These are phyloP conservation scores for Wickerhamomyces mucosus DNA, from an alignment of 805 yeast genomes.

Conservation along the genomic window DNA sequence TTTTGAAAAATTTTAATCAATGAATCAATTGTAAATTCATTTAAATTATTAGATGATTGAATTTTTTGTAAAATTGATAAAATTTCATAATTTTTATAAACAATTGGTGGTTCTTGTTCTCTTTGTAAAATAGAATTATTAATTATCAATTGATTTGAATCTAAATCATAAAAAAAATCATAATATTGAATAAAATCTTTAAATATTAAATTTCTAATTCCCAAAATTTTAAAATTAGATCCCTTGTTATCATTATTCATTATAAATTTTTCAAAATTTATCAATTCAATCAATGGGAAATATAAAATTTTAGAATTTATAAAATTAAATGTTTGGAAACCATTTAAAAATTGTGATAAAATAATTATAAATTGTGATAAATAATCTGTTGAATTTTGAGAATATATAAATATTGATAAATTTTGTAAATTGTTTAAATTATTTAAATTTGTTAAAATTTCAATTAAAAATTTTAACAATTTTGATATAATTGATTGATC, in stretches of 20 bases:
- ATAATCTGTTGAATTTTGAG: constrained; percentile 29
- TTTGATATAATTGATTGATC: too few relatives aligned
- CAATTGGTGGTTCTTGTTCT: too few relatives aligned
- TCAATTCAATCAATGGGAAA: constrained; percentile 55
- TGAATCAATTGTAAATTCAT: too few relatives aligned
- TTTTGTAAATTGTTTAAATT: too few relatives aligned
- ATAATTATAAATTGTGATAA: constrained; percentile 33
- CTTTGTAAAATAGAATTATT: too few relatives aligned
- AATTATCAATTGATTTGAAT: constrained; percentile 33
- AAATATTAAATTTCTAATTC: constrained; percentile 61
- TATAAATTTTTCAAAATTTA: constrained; percentile 40
- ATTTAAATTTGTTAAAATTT: constrained; percentile 25
- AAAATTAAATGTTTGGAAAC: constrained; percentile 31
- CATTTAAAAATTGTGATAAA: constrained; percentile 30
- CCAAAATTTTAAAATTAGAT: constrained; percentile 36
- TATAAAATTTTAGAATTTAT: constrained; percentile 31
- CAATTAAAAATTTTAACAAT: constrained; percentile 21
- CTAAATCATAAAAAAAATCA: constrained; percentile 57
- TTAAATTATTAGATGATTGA: too few relatives aligned
- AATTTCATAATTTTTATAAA: too few relatives aligned
- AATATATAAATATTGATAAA: constrained; percentile 32
- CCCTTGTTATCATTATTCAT: constrained; percentile 16
- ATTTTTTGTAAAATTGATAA: too few relatives aligned
- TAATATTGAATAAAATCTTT: constrained; percentile 43
- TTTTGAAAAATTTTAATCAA: too few relatives aligned